Conservation (phyloP, 1,284 basidiomycete species). For the Fomitopsis palustris region DNA sequence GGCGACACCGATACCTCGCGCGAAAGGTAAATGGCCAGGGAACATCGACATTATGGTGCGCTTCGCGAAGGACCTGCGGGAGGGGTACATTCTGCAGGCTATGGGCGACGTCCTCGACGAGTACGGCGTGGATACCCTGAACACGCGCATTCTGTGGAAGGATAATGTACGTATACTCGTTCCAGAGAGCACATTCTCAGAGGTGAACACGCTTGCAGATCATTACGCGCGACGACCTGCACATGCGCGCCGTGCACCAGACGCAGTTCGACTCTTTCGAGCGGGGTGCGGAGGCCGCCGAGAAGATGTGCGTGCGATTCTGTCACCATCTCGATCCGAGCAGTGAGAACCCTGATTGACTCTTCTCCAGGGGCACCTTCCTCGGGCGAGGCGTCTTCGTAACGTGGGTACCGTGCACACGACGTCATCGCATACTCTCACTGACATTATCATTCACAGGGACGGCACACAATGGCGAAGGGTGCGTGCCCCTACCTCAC, state of each 20-base stretch:
- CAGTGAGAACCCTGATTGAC: neutral
- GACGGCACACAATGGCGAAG: constrained; percentile 2
- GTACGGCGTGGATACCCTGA: constrained; percentile 59
- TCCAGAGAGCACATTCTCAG: neutral
- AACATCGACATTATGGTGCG: constrained; percentile 60
- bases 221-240: constrained; percentile 5
- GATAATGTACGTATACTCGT: constrained; percentile 41
- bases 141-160: constrained; percentile 56
- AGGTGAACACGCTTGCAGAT: neutral
- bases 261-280: constrained; percentile 36
- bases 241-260: constrained; percentile 5
- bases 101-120: constrained; percentile 52
- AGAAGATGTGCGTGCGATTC: constrained; percentile 42
- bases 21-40: constrained; percentile 63
- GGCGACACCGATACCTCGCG: constrained; percentile 47
- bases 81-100: constrained; percentile 57
- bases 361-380: constrained; percentile 44
- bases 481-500: neutral
- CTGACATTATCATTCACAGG: neutral
- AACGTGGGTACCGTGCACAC: neutral
- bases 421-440: neutral
- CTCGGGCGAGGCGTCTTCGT: constrained; percentile 6
- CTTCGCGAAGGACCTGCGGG: constrained; percentile 50
- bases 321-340: neutral
- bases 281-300: constrained; percentile 54